phyloP scores from a whole-genome alignment of 2,329 filamentous ascomycete species.

The Ceratocystis alfenasii region DNA sequence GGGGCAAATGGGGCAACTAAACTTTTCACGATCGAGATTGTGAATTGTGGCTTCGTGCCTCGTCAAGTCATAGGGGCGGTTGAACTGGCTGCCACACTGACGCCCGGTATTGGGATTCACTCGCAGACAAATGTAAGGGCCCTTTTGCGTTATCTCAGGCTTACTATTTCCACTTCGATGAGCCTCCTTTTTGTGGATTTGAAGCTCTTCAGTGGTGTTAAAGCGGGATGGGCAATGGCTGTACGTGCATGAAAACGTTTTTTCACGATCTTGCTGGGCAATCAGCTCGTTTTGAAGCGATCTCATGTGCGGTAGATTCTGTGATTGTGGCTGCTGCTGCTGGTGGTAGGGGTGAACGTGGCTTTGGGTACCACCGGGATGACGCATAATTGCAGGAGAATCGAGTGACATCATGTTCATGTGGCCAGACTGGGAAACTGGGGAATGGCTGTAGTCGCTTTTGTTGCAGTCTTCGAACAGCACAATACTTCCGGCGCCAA shows the following conservation, averaged over 20 bases:
- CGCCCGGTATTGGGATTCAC: constrained; percentile 93
- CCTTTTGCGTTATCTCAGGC: constrained; percentile 54
- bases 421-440: constrained; percentile 9
- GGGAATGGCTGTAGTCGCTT: constrained; percentile 12
- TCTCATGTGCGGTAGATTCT: neutral
- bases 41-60: constrained; percentile 96
- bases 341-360: neutral
- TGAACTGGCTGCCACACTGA: constrained; percentile 66
- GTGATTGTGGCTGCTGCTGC: neutral
- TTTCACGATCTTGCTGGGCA: neutral
- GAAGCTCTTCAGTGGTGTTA: constrained; percentile 71
- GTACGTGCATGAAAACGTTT: constrained; percentile 89
- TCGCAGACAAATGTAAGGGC: constrained; percentile 83
- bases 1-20: constrained; percentile 84
- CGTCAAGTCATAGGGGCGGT: constrained; percentile 88
- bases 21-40: constrained; percentile 87
- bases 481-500: neutral
- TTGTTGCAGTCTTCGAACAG: neutral
- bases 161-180: constrained; percentile 60
- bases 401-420: constrained; percentile 4
- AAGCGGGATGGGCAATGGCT: constrained; percentile 83
- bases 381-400: constrained; percentile 11
- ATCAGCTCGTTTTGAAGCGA: constrained; percentile 1
- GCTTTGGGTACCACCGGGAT: neutral
- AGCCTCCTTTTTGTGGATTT: constrained; percentile 91